Evolutionary conservation across 1,284 basidiomycete genomes (phyloP), one percentile per base, ranked within the genome.

Genomic region (Melampsora americana): DNA sequence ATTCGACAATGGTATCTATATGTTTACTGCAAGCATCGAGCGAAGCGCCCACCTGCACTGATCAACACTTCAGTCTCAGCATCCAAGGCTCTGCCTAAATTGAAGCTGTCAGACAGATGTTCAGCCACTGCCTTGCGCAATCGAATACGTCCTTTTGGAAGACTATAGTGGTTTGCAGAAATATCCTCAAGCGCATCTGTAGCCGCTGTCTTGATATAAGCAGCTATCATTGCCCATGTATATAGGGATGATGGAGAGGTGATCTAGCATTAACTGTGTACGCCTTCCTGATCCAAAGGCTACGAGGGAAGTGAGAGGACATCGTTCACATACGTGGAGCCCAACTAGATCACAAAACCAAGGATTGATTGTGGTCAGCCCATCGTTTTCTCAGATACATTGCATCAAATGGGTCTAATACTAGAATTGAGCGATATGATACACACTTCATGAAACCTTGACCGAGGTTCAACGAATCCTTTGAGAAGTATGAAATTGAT

Each of bases 61-160:
- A 99, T 90, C 50, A 94, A 85, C 66, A 99, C 93, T 83, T 99
- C 94, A 0, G 87, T 87, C 80, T 97, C 92, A 11, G 90, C 86
- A 81, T 94, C 89, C 35, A 99, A 86, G n/a, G 89, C 86, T 70
- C 91, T 87, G 9, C 87, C 86, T 35, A 95, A 87, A 78, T 88
- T 87, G 76, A 84, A 83, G 77, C 85, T 85, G 30, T 83, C 79
- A 7, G 89, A 85, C 56, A 88, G 87, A 82, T 90, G 89, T 16
- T 87, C 85, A 80, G 89, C 90, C 80, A 97, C 88, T 3, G 94
- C 95, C 79, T 94, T 86, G 44, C 95, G 87, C 65, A 97, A 87
- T 78, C 92, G 88, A 46, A 91, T 87, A 77, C 92, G 88, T 30
- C 95, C 94, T 82, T 90, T 90, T 2, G 94, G 92, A 80, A 94